phyloP scores from a whole-genome alignment of 495 filamentous ascomycete species.

The Neurospora hispaniola region DNA sequence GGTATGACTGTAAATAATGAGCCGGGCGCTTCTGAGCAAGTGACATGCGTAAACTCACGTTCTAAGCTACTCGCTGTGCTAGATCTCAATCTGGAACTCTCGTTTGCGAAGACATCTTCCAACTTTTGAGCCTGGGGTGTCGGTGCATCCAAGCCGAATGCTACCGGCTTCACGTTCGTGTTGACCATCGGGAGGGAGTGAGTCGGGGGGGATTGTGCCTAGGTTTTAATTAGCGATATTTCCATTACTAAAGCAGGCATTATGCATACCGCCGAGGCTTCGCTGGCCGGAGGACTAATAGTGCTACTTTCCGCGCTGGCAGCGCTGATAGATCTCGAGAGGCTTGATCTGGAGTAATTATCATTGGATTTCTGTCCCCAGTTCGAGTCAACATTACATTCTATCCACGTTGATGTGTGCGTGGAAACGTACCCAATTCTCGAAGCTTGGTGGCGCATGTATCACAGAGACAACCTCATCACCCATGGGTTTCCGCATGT shows the following conservation, averaged over 20 bases:
- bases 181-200: constrained; percentile 51
- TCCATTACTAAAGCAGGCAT: neutral
- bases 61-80: constrained; percentile 57
- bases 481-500: constrained; percentile 42
- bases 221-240: constrained; percentile 6
- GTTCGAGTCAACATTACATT: constrained; percentile 6
- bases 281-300: constrained; percentile 23
- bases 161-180: constrained; percentile 55
- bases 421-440: constrained; percentile 53
- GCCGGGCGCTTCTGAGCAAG: neutral
- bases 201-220: constrained; percentile 23
- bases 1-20: constrained; percentile 34
- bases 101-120: constrained; percentile 44
- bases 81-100: constrained; percentile 32
- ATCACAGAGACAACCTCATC: constrained; percentile 80
- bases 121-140: constrained; percentile 79
- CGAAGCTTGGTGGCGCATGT: constrained; percentile 72
- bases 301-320: constrained; percentile 15
- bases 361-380: constrained; percentile 27
- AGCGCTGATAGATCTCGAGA: constrained; percentile 12
- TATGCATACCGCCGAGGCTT: constrained; percentile 22
- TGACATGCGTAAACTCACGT: constrained; percentile 38
- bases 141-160: constrained; percentile 53
- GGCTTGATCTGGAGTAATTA: constrained; percentile 11
- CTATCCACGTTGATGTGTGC: neutral